Evolutionary conservation across 768 basidiomycete species (phyloP).

Genomic region (Lentinula sp.): DNA sequence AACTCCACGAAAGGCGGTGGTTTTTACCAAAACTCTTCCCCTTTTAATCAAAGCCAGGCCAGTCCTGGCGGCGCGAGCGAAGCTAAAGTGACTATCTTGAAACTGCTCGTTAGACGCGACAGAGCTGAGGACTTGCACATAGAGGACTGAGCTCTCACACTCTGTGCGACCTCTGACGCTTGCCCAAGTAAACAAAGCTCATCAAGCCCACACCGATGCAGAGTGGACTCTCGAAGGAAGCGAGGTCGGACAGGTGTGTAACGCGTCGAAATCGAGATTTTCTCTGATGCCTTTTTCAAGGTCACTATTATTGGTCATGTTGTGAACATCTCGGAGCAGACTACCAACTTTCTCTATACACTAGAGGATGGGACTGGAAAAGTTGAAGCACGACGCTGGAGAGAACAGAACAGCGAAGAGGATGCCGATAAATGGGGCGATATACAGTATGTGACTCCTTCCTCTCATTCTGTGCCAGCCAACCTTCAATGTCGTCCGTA

Average conservation of each 20-base stretch:
- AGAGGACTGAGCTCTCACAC: slow-evolving; percentile 33
- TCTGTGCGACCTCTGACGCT: slow-evolving; percentile 72
- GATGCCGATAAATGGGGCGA: slow-evolving; percentile 43
- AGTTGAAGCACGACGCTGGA: slow-evolving; percentile 79
- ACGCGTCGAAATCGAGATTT: slow-evolving; percentile 3
- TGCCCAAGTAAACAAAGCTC: slow-evolving; percentile 66
- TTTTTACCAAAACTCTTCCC: not conserved
- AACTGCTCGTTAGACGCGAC: too few relatives aligned
- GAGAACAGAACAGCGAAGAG: slow-evolving; percentile 56
- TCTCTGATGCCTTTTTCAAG: slow-evolving; percentile 4
- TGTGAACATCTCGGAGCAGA: slow-evolving; percentile 54
- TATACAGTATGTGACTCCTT: slow-evolving; percentile 30
- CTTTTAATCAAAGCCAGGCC: not conserved
- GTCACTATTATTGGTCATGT: slow-evolving; percentile 32
- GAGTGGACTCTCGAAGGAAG: slow-evolving; percentile 81
- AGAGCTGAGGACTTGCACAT: not conserved
- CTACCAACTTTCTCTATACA: slow-evolving; percentile 75
- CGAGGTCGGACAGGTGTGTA: slow-evolving; percentile 72
- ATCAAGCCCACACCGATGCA: slow-evolving; percentile 82
- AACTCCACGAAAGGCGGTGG: not conserved
- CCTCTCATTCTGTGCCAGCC: not conserved
- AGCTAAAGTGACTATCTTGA: not conserved
- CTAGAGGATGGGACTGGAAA: slow-evolving; percentile 85
- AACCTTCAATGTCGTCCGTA: slow-evolving; percentile 20
- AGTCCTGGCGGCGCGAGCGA: slow-evolving; percentile 3